A percentile compares a stretch with the other conserved stretches of the same genome.
Evolutionary conservation across 2,329 filamentous ascomycete species (phyloP).

Genomic region (Talaromyces marneffei): DNA sequence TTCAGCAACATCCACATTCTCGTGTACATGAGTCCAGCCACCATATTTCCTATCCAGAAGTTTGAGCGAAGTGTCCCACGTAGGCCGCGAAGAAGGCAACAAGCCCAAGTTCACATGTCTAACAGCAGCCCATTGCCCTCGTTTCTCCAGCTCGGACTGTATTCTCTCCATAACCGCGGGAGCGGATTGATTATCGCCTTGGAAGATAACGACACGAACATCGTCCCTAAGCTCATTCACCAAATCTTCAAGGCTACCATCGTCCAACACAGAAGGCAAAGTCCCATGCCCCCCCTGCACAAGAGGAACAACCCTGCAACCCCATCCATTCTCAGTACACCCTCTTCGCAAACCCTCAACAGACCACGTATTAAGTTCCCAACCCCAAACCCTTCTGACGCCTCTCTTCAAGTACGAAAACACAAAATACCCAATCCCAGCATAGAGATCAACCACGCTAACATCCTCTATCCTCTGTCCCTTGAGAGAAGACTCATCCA

Average conservation of each 20-base stretch:
- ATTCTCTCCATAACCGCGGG: constrained; percentile 34
- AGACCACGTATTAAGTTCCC: constrained; percentile 86
- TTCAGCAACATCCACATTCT: constrained; percentile 49
- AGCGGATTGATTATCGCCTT: constrained; percentile 61
- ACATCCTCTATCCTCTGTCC: constrained; percentile 24
- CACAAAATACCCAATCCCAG: constrained; percentile 88
- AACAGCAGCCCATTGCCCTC: constrained; percentile 33
- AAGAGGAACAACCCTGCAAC: constrained; percentile 49
- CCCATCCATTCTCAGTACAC: constrained; percentile 63
- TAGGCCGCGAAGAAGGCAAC: constrained; percentile 47
- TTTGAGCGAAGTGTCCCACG: constrained; percentile 47
- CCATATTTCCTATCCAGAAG: constrained; percentile 41
- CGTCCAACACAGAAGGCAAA: constrained; percentile 17
- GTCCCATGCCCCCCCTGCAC: constrained; percentile 29
- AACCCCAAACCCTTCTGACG: constrained; percentile 66
- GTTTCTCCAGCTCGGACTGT: constrained; percentile 26
- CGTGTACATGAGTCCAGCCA: constrained; percentile 57
- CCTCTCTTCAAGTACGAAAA: constrained; percentile 74
- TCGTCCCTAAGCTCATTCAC: constrained; percentile 32
- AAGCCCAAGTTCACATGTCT: constrained; percentile 57
- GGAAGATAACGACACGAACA: constrained; percentile 60
- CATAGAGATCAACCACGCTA: constrained; percentile 70
- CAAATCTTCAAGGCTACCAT: constrained; percentile 19
- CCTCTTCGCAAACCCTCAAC: constrained; percentile 76
- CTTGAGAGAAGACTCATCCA: constrained; percentile 24